phyloP scores from a whole-genome alignment of 202 grass and related monocot genomes.

The Miscanthus sacchariflorus region DNA sequence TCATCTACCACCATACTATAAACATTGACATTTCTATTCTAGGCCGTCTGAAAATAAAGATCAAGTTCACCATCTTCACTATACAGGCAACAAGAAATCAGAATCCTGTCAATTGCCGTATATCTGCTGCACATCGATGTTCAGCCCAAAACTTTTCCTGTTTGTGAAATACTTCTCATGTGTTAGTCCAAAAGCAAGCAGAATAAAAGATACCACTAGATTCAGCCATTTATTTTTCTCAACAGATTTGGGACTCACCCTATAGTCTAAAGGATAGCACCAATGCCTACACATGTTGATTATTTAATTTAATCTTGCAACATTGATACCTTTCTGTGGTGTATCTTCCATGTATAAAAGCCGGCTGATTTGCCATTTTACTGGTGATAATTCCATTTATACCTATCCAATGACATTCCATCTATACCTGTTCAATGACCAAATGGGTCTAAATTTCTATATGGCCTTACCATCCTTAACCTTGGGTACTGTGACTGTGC shows the following conservation, averaged over 20 bases:
- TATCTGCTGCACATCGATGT: background rate
- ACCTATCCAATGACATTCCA: too few relatives aligned
- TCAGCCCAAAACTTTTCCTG: background rate
- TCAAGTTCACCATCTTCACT: background rate
- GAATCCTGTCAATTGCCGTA: background rate
- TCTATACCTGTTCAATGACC: too few relatives aligned
- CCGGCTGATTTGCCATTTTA: too few relatives aligned
- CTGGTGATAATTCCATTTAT: too few relatives aligned
- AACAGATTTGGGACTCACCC: background rate
- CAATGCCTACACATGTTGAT: background rate
- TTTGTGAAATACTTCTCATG: background rate
- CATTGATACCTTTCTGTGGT: too few relatives aligned
- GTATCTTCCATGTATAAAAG: background rate
- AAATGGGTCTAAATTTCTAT: too few relatives aligned
- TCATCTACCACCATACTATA: background rate
- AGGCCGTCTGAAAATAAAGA: background rate
- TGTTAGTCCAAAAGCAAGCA: background rate
- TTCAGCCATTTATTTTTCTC: background rate
- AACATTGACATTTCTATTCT: background rate
- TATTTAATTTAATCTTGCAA: too few relatives aligned
- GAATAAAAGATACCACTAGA: background rate
- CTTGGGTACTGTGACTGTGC: too few relatives aligned
- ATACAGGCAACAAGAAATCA: background rate
- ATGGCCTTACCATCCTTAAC: too few relatives aligned
- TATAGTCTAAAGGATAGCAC: background rate